These are phyloP conservation scores for Wickerhamiella qilinensis DNA, from an alignment of 805 yeast genomes.

Conservation along the genomic window DNA sequence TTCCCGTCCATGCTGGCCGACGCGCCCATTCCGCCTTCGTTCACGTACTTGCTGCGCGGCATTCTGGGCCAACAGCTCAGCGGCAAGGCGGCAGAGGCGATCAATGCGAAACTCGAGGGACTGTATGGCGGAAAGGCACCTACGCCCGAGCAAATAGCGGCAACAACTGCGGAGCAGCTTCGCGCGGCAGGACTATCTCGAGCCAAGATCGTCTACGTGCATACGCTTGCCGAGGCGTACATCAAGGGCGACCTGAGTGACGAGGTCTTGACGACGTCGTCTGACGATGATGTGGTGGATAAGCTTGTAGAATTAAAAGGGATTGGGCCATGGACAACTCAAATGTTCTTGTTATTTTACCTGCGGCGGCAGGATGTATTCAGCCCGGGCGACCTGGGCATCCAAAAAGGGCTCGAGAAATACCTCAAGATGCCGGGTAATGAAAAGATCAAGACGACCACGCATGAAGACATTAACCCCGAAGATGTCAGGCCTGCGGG, in stretches of 20 bases:
- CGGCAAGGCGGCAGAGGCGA: slow-evolving; percentile 65
- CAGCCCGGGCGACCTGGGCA: slow-evolving; percentile 67
- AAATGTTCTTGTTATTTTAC: slow-evolving; percentile 69
- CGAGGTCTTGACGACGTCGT: slow-evolving; percentile 10
- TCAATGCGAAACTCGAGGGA: slow-evolving; percentile 31
- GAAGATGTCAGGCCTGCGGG: slow-evolving; percentile 16
- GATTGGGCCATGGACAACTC: slow-evolving; percentile 57
- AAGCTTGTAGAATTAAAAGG: slow-evolving; percentile 20
- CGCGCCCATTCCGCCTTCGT: slow-evolving; percentile 7
- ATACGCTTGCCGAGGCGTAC: slow-evolving; percentile 36
- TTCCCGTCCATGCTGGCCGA: slow-evolving; percentile 11
- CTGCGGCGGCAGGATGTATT: slow-evolving; percentile 53
- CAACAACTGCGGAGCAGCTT: slow-evolving; percentile 30
- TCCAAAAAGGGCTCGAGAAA: slow-evolving; percentile 61
- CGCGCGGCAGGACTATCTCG: slow-evolving; percentile 52
- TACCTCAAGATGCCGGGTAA: slow-evolving; percentile 39
- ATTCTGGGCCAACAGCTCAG: slow-evolving; percentile 23
- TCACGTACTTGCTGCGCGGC: slow-evolving; percentile 15
- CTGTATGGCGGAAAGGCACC: slow-evolving; percentile 31
- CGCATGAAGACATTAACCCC: not conserved
- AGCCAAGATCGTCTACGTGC: slow-evolving; percentile 49
- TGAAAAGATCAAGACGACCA: slow-evolving; percentile 9
- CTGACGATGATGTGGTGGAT: slow-evolving; percentile 22
- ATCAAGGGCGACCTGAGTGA: slow-evolving; percentile 15
- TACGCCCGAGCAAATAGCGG: slow-evolving; percentile 32